These are phyloP conservation scores for Dioszegia aurantiaca DNA, from an alignment of 768 basidiomycete species.

Conservation along the genomic window DNA sequence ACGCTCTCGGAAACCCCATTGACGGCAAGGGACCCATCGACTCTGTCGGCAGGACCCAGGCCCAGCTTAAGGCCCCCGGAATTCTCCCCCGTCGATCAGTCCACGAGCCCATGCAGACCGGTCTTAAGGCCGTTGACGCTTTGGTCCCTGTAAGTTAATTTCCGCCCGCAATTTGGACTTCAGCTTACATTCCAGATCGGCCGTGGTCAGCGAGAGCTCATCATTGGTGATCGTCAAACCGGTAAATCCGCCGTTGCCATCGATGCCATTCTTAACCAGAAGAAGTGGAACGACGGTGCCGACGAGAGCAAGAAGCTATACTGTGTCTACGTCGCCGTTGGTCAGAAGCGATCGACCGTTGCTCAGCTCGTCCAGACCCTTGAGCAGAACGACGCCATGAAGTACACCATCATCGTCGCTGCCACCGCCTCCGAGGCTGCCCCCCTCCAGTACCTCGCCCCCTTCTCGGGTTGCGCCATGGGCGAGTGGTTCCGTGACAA, in stretches of 20 bases:
- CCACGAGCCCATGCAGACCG: conserved; percentile 98
- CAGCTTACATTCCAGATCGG: conserved; percentile 61
- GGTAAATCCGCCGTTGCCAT: conserved; percentile 95
- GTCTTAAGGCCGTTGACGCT: conserved; percentile 99
- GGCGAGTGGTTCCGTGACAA: conserved; percentile 99
- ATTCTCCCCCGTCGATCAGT: conserved; percentile 98
- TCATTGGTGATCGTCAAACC: conserved; percentile 99
- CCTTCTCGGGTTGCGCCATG: conserved; percentile 99
- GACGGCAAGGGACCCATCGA: conserved; percentile 98
- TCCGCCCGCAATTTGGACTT: neutral
- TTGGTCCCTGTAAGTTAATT: conserved; percentile 72
- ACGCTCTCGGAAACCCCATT: conserved; percentile 99
- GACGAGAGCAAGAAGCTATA: conserved; percentile 98
- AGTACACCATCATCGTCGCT: conserved; percentile 98
- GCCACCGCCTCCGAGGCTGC: conserved; percentile 99
- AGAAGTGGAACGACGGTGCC: conserved; percentile 96
- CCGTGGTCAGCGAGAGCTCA: conserved; percentile 99
- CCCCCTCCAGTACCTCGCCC: conserved; percentile 97
- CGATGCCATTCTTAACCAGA: conserved; percentile 99
- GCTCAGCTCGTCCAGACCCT: conserved; percentile 99
- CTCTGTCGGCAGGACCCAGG: conserved; percentile 88
- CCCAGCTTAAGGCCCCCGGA: conserved; percentile 97
- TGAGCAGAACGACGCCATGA: conserved; percentile 99
- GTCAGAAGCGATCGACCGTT: conserved; percentile 99
- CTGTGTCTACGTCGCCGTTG: conserved; percentile 99